Percentiles rank a stretch among this genome's conserved stretches.
Conservation (phyloP, 176 grass and related monocot species). For the Tillandsia leiboldiana region DNA sequence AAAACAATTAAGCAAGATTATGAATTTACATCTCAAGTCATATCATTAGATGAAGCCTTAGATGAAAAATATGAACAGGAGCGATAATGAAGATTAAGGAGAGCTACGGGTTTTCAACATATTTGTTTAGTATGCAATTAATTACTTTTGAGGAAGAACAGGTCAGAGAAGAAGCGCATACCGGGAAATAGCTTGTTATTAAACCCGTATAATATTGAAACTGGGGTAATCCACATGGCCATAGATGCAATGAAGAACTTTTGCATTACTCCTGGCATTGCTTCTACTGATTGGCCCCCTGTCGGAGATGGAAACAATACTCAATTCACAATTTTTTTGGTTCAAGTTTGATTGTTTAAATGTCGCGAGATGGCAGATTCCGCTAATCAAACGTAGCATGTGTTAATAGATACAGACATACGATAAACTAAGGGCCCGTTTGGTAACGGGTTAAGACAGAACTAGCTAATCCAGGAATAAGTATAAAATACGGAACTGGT, state of each 20-base stretch:
- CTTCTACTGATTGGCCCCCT: conserved; percentile 14
- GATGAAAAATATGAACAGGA: no score
- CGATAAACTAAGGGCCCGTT: no score
- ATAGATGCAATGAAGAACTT: conserved; percentile 73
- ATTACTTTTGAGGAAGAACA: background rate
- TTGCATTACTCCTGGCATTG: conserved; percentile 58
- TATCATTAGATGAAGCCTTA: no score
- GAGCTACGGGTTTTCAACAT: background rate
- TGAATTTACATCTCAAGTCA: background rate
- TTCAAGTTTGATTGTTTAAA: background rate
- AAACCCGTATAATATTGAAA: conserved; percentile 73
- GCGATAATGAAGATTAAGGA: background rate
- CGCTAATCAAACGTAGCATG: no score
- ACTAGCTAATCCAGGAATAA: no score
- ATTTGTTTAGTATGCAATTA: background rate
- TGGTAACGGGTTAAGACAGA: no score
- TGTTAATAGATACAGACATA: no score
- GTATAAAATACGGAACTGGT: no score
- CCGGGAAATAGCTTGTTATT: conserved; percentile 71
- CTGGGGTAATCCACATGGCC: conserved; percentile 75
- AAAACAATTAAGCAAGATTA: background rate
- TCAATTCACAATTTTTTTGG: background rate
- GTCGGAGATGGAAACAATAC: background rate
- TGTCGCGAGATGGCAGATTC: no score
- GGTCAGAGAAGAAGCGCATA: conserved; percentile 16